Evolutionary conservation across 2,329 filamentous ascomycete genomes (phyloP), one percentile per base, ranked within the genome.

Genomic region (Orbilia ellipsospora): DNA sequence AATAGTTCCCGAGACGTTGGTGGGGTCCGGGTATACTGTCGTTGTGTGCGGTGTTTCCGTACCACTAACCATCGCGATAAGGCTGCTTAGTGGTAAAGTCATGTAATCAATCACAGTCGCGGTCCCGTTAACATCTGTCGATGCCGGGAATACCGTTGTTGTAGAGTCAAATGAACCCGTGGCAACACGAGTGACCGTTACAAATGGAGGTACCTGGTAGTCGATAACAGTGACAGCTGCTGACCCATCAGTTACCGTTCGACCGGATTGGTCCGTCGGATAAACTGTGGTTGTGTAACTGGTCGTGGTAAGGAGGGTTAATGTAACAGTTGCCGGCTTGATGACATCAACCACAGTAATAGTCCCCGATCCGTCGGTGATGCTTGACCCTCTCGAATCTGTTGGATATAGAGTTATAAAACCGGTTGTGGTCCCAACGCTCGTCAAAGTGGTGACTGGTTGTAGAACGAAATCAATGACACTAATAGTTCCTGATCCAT

Each of bases 81-180:
- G 20, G 13, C 36, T 60, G 8, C 10, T 26, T 8, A 6, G 16
- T 26, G 56, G 56, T 13, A 23, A 20, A 10, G 40, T 45, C n/a
- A 45, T 45, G n/a, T 31, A 60, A n/a, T 42, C 40, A 45, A 60
- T 26, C 6, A 60, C 56, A 13, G 56, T 60, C 2, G 28, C 13
- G 12, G 56, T 26, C 10, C 15, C 18, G 36, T 8, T n/a, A n/a
- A 51, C 45, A 40, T 57, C 28, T 8, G 54, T 57, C 10, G 51
- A 55, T 13, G 16, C 51, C 8, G 54, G 54, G 28, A 57, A 57
- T 10, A 40, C 23, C n/a, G 54, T 57, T 15, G 28, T 42, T 8
- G 16, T n/a, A n/a, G 45, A 51, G 8, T 12, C 8, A 2, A 8
- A 8, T 8, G 13, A 12, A 2, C 45, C 16, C 16, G 13, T 16